phyloP scores from a whole-genome alignment of 257 asterid species.

The Penstemon barbatus region DNA sequence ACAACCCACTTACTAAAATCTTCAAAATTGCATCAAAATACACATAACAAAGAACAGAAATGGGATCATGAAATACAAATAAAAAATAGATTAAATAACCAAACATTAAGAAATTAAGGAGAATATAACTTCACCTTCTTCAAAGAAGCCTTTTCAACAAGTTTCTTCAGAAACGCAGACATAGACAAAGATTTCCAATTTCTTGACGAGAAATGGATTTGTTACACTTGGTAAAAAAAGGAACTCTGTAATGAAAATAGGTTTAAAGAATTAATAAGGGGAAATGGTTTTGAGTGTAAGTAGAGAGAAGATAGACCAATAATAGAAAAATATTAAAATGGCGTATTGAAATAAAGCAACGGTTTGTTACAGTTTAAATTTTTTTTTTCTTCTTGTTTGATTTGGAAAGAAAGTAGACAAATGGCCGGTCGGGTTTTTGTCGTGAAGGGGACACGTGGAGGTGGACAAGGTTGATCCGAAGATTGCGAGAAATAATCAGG shows the following conservation, averaged over 20 bases:
- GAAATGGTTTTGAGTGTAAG: conserved; percentile 19
- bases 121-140: conserved; percentile 56
- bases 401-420: conserved; percentile 20
- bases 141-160: conserved; percentile 85
- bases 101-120: conserved; percentile 5
- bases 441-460: conserved; percentile 61
- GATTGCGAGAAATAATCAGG: conserved; percentile 44
- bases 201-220: background rate
- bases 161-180: conserved; percentile 74
- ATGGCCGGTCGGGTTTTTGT: conserved; percentile 37
- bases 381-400: background rate
- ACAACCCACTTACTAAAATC: background rate
- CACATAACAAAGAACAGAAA: conserved; percentile 2
- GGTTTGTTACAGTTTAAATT: conserved; percentile 46
- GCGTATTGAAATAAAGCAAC: conserved; percentile 19
- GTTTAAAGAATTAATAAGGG: conserved; percentile 9
- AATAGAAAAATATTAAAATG: conserved; percentile 15
- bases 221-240: background rate
- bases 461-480: conserved; percentile 43
- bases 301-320: conserved; percentile 25
- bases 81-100: background rate
- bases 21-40: background rate
- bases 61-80: background rate
- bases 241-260: conserved; percentile 11
- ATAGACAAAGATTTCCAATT: conserved; percentile 7